Base-by-base conservation (phyloP, 2,329 filamentous ascomycete genomes). In the Paraphaeosphaeria minitans region DNA sequence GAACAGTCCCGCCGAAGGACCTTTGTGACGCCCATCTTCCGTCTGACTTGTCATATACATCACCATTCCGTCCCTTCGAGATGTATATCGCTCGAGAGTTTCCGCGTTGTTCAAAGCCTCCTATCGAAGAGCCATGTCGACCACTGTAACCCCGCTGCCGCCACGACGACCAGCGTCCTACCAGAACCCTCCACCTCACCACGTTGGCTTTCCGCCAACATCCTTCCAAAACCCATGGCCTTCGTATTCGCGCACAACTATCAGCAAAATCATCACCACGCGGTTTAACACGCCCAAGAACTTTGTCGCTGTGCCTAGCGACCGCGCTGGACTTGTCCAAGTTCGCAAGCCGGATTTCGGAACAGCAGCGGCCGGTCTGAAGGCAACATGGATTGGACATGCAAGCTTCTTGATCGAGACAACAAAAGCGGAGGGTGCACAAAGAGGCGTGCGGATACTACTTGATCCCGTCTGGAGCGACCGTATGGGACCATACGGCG, bases 391-490 rank as follows among this genome's bases (percentile, higher is more conserved):
- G 82, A 76, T 84, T 24, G 82, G 82, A 0, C 82, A 84, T 69
- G 81, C 82, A 1, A 79, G 77, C 37, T 83, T 82, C 61, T 63
- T 84, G 13, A 63, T 84, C 19, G 81, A 83, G 60, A 79, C 78
- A 6, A 69, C 75, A 3, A 69, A 60, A 16, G 57, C 59, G 3
- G 54, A 62, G 5, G 75, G 71, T 10, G 64, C 59, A 9, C 37
- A 55, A 4, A 70, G 82, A 58, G 79, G 79, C 4, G 65, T 82
- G 24, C 75, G 81, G 4, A 73, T 85, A 19, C 69, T 85, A 2
- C 79, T 84, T 39, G 84, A 85, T 63, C 83, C 83, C 1, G 82
- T 85, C 5, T 85, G 84, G 70, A 80, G 76, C 46, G 75, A 80
- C 35, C 71, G 82, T 16, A 82, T 82, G 22, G 80, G 80, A 14